Conservation (phyloP, 2,329 filamentous ascomycete species). For the Fusarium virguliforme region DNA sequence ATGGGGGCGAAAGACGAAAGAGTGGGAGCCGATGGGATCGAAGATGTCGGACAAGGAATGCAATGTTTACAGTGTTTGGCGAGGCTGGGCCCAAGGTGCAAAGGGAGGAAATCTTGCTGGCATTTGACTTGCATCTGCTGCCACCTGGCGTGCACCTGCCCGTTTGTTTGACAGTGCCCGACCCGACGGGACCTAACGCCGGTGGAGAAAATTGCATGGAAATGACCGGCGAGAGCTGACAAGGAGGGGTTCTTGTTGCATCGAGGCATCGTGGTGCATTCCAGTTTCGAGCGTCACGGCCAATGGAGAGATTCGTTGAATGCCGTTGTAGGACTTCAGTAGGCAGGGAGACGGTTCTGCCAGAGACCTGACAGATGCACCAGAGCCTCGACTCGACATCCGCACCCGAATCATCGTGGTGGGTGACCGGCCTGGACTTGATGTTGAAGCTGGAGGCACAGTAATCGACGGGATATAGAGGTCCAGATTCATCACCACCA, state of each 20-base stretch:
- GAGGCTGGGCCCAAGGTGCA: constrained; percentile 45
- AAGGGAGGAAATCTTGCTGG: constrained; percentile 44
- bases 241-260: constrained; percentile 28
- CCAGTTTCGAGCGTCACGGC: constrained; percentile 40
- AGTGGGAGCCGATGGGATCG: constrained; percentile 28
- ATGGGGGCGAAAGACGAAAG: constrained; percentile 41
- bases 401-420: constrained; percentile 1
- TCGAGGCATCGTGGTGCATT: constrained; percentile 50
- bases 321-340: constrained; percentile 18
- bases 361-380: background rate
- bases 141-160: constrained; percentile 2
- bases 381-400: constrained; percentile 3
- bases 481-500: background rate
- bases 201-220: constrained; percentile 40
- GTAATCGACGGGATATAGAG: background rate
- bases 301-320: constrained; percentile 16
- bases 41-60: constrained; percentile 48
- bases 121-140: constrained; percentile 40
- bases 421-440: background rate
- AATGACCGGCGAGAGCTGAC: constrained; percentile 32
- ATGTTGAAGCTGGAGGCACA: constrained; percentile 25
- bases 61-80: constrained; percentile 52
- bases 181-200: background rate
- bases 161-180: constrained; percentile 5
- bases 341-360: constrained; percentile 32